Evolutionary conservation across 495 filamentous ascomycete species (phyloP).

Genomic region (Lindgomyces ingoldianus): DNA sequence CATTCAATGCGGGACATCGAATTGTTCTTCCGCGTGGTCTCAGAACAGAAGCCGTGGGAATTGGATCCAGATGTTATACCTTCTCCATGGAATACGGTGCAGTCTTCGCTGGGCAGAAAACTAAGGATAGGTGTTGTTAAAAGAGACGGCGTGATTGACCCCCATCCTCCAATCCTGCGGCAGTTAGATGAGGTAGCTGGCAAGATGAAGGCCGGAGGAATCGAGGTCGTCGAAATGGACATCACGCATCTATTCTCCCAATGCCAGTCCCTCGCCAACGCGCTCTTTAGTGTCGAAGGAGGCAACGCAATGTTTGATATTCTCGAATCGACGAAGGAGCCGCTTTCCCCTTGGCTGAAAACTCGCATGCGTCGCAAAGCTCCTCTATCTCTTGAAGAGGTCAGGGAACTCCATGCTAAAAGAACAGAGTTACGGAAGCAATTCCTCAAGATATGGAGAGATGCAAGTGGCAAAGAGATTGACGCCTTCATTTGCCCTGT

Average conservation of each 20-base stretch:
- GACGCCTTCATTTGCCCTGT: slow-evolving; percentile 47
- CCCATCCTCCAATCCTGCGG: slow-evolving; percentile 59
- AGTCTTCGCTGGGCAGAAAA: slow-evolving; percentile 27
- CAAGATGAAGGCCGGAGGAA: slow-evolving; percentile 44
- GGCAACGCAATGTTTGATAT: slow-evolving; percentile 55
- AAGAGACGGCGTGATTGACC: slow-evolving; percentile 58
- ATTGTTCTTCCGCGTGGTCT: slow-evolving; percentile 42
- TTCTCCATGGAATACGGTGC: slow-evolving; percentile 37
- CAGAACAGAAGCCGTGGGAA: slow-evolving; percentile 39
- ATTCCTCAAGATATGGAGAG: slow-evolving; percentile 59
- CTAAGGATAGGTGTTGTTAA: slow-evolving; percentile 58
- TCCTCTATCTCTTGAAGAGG: slow-evolving; percentile 47
- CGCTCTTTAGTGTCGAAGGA: slow-evolving; percentile 60
- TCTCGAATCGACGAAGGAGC: slow-evolving; percentile 56
- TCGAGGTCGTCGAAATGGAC: slow-evolving; percentile 59
- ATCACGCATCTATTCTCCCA: slow-evolving; percentile 52
- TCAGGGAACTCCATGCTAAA: slow-evolving; percentile 55
- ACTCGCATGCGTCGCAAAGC: slow-evolving; percentile 51
- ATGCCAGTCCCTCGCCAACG: slow-evolving; percentile 58
- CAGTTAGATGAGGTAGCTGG: slow-evolving; percentile 56
- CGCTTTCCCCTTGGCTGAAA: slow-evolving; percentile 61
- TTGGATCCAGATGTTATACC: slow-evolving; percentile 42
- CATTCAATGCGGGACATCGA: slow-evolving; percentile 44
- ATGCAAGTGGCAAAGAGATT: slow-evolving; percentile 35
- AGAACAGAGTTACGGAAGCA: slow-evolving; percentile 54